A percentile compares a stretch with the other conserved stretches of the same genome.
These are phyloP conservation scores for Porcisia hertigi DNA, from an alignment of 208 protist species.

Conservation along the genomic window DNA sequence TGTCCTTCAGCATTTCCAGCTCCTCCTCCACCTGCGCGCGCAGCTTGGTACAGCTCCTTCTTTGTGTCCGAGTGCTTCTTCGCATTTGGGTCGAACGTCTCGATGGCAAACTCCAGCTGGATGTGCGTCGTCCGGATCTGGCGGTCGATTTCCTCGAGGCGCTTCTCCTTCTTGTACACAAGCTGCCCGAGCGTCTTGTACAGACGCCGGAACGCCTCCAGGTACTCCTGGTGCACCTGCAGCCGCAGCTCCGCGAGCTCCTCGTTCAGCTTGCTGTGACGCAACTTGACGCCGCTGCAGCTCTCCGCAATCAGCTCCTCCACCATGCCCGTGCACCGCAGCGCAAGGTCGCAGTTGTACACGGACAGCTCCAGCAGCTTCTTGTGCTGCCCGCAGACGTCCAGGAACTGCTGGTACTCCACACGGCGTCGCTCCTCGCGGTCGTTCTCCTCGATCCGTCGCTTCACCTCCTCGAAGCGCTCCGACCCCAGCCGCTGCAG, in stretches of 20 bases:
- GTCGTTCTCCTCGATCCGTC: constrained; percentile 82
- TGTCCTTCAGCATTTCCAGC: constrained; percentile 46
- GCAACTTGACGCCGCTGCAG: constrained; percentile 72
- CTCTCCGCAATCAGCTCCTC: constrained; percentile 77
- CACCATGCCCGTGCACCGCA: constrained; percentile 60
- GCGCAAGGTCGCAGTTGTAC: constrained; percentile 73
- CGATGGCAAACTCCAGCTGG: constrained; percentile 79
- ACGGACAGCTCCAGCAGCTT: constrained; percentile 81
- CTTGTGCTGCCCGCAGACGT: constrained; percentile 76
- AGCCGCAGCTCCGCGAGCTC: constrained; percentile 43
- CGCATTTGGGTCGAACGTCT: constrained; percentile 84
- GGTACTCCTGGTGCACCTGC: constrained; percentile 23
- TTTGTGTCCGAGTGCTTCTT: constrained; percentile 82
- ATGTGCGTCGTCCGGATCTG: constrained; percentile 75
- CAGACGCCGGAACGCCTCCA: constrained; percentile 33
- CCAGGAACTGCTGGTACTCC: constrained; percentile 83
- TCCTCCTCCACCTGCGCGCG: constrained; percentile 68
- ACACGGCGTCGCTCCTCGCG: constrained; percentile 80
- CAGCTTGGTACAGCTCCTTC: constrained; percentile 82
- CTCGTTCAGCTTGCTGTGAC: constrained; percentile 69
- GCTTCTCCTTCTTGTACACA: constrained; percentile 77
- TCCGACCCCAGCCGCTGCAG: constrained; percentile 75
- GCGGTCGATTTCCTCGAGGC: constrained; percentile 75
- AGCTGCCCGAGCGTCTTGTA: constrained; percentile 82
- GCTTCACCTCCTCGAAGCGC: constrained; percentile 86